Evolutionary conservation across 2,329 filamentous ascomycete species (phyloP).

Genomic region (Cytospora paraplurivora): DNA sequence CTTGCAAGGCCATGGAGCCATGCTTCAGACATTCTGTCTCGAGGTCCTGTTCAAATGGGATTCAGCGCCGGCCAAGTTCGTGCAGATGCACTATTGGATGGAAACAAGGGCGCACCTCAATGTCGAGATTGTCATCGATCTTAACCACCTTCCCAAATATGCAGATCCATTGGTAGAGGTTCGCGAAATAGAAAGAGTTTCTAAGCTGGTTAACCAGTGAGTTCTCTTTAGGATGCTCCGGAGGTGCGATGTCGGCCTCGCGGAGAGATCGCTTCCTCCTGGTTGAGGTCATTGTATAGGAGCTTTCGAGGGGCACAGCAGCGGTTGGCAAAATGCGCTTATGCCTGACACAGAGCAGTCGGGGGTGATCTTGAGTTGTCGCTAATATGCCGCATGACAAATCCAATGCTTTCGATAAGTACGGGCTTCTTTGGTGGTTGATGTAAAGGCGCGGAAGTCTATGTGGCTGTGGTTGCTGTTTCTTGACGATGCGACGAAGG

Average conservation of each 20-base stretch:
- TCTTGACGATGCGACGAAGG: conserved; percentile 14
- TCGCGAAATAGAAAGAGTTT: conserved; percentile 95
- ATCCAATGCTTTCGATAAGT: not conserved
- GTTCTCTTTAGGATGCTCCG: conserved; percentile 34
- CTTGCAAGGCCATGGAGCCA: conserved; percentile 70
- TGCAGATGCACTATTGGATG: not conserved
- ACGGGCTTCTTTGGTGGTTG: not conserved
- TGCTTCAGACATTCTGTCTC: conserved; percentile 87
- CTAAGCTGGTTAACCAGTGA: conserved; percentile 68
- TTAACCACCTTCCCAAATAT: conserved; percentile 89
- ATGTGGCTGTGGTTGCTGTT: not conserved
- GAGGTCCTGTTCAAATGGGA: conserved; percentile 63
- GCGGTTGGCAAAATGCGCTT: conserved; percentile 16
- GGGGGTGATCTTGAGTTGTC: not conserved
- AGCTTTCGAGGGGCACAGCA: conserved; percentile 3
- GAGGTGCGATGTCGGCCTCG: conserved; percentile 44
- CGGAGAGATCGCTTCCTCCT: conserved; percentile 50
- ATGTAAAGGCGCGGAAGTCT: no score
- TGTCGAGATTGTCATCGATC: conserved; percentile 83
- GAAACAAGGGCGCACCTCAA: conserved; percentile 66
- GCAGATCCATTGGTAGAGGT: conserved; percentile 89
- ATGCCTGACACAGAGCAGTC: not conserved
- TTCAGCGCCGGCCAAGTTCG: conserved; percentile 6
- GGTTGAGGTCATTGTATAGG: conserved; percentile 44
- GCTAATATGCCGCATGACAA: conserved; percentile 10